Percentiles rank a stretch among this genome's conserved stretches.
These are phyloP conservation scores for Pythium plurisporium DNA, from an alignment of 352 stramenopile genomes.

Conservation along the genomic window DNA sequence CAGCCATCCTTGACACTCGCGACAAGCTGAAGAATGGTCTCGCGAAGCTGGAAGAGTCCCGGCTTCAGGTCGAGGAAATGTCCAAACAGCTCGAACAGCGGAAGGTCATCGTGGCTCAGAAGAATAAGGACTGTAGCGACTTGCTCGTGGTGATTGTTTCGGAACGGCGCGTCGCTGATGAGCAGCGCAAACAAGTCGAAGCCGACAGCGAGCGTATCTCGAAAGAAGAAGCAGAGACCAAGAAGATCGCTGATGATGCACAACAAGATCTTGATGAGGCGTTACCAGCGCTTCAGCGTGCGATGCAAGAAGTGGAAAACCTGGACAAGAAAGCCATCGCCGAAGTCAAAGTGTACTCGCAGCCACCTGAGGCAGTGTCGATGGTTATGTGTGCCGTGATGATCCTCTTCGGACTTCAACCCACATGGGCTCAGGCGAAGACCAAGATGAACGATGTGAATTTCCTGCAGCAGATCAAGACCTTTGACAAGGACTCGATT, in stretches of 20 bases:
- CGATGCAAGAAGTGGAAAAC: slow-evolving; percentile 85
- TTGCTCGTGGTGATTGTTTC: slow-evolving; percentile 93
- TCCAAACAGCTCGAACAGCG: slow-evolving; percentile 84
- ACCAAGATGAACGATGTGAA: slow-evolving; percentile 84
- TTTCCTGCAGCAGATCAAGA: slow-evolving; percentile 94
- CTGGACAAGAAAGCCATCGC: slow-evolving; percentile 93
- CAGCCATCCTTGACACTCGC: slow-evolving; percentile 62
- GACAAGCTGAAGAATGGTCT: slow-evolving; percentile 84
- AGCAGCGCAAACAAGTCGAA: slow-evolving; percentile 89
- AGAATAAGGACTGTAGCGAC: slow-evolving; percentile 94
- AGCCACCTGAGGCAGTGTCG: slow-evolving; percentile 89
- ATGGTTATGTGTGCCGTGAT: slow-evolving; percentile 94
- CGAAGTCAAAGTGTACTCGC: slow-evolving; percentile 93
- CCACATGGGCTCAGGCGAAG: slow-evolving; percentile 91
- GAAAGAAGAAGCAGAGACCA: slow-evolving; percentile 89
- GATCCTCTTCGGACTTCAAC: slow-evolving; percentile 89
- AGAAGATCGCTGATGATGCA: slow-evolving; percentile 89
- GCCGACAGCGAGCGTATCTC: slow-evolving; percentile 86
- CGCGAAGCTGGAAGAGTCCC: slow-evolving; percentile 78
- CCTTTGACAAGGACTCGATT: slow-evolving; percentile 96
- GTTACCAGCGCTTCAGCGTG: slow-evolving; percentile 87
- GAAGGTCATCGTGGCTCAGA: slow-evolving; percentile 87
- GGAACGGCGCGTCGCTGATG: slow-evolving; percentile 87
- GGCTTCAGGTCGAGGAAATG: slow-evolving; percentile 82
- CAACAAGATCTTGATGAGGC: slow-evolving; percentile 92